These are phyloP conservation scores for Lupinus albus DNA, from an alignment of 306 rosid species.

Conservation along the genomic window DNA sequence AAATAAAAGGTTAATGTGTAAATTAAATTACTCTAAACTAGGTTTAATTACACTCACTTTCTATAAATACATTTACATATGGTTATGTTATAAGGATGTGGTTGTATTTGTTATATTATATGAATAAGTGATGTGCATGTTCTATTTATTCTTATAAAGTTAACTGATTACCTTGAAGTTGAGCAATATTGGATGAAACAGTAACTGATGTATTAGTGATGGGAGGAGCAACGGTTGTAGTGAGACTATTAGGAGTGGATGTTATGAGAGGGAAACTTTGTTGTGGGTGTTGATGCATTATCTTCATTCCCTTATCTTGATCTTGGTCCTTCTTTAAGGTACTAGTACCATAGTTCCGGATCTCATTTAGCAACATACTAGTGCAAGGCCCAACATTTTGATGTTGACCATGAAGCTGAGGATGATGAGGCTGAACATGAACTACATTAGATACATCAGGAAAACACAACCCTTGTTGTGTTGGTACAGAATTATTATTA, in stretches of 20 bases:
- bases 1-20: too few relatives aligned
- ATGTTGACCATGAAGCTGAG: slow-evolving; percentile 23
- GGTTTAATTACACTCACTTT: too few relatives aligned
- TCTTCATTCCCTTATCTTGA: slow-evolving; percentile 39
- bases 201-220: slow-evolving; percentile 33
- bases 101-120: too few relatives aligned
- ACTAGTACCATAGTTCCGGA: slow-evolving; percentile 48
- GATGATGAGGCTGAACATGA: slow-evolving; percentile 33
- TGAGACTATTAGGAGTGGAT: slow-evolving; percentile 17
- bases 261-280: slow-evolving; percentile 36
- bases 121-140: too few relatives aligned
- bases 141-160: not conserved
- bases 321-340: slow-evolving; percentile 43
- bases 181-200: slow-evolving; percentile 49
- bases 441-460: slow-evolving; percentile 54
- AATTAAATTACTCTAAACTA: too few relatives aligned
- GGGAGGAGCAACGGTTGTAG: slow-evolving; percentile 19
- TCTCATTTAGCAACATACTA: slow-evolving; percentile 55
- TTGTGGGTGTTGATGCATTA: slow-evolving; percentile 41
- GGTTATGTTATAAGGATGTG: too few relatives aligned
- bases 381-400: slow-evolving; percentile 55
- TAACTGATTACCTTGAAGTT: slow-evolving; percentile 56
- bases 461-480: slow-evolving; percentile 59
- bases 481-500: not conserved
- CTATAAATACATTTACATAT: too few relatives aligned